A percentile compares a stretch with the other conserved stretches of the same genome.
Evolutionary conservation across 441 rosid species (phyloP).

Genomic region (Hura crepitans): DNA sequence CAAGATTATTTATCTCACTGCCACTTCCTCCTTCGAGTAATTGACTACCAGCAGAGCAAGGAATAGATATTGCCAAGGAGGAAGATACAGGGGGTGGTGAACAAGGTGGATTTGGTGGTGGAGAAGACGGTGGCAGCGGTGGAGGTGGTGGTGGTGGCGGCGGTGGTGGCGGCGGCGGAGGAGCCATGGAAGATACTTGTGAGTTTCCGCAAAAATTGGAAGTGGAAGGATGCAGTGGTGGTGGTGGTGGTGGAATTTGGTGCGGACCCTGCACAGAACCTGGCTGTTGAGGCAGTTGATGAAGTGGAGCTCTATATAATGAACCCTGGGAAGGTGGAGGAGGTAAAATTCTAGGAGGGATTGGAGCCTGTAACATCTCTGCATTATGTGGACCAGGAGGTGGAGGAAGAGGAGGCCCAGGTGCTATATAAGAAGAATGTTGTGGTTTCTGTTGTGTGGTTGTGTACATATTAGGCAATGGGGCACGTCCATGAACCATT

Average conservation of each 20-base stretch:
- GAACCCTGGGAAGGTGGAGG: conserved; percentile 40
- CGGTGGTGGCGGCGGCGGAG: conserved; percentile 34
- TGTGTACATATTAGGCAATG: conserved; percentile 24
- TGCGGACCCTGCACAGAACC: conserved; percentile 28
- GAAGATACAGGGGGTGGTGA: conserved; percentile 21
- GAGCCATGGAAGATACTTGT: conserved; percentile 24
- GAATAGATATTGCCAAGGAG: conserved; percentile 21
- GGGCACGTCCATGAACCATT: conserved; percentile 25
- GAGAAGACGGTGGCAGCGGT: conserved; percentile 24
- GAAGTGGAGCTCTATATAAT: conserved; percentile 30
- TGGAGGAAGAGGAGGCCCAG: conserved; percentile 27
- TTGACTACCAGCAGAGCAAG: conserved; percentile 14
- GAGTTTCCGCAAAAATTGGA: conserved; percentile 28
- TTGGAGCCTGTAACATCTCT: conserved; percentile 21
- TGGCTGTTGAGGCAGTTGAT: conserved; percentile 28
- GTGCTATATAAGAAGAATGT: conserved; percentile 28
- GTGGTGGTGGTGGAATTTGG: conserved; percentile 29
- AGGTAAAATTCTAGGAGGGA: conserved; percentile 35
- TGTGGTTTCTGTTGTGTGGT: conserved; percentile 32
- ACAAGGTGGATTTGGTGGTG: conserved; percentile 12
- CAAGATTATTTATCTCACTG: neutral
- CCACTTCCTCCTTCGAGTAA: conserved; percentile 20
- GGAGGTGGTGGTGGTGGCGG: conserved; percentile 35
- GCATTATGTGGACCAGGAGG: conserved; percentile 21
- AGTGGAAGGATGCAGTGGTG: conserved; percentile 22